Percentiles rank a stretch among this genome's conserved stretches.
Conservation (phyloP, 805 yeast species). For the Ogataea methanolica region DNA sequence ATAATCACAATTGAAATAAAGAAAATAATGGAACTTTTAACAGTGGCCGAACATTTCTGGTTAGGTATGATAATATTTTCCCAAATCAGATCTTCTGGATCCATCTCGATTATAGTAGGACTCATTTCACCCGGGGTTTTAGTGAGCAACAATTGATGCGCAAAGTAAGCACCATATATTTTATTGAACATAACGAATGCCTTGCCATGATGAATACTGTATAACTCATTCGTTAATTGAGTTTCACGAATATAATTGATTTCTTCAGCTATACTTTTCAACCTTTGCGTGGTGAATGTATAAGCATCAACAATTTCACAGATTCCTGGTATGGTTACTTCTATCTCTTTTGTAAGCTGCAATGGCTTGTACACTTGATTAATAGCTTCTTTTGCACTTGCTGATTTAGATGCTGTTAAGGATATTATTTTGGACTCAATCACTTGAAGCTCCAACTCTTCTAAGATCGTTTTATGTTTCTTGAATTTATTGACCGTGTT, state of each 20-base stretch:
- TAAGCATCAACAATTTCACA: slow-evolving; percentile 17
- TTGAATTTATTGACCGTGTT: slow-evolving; percentile 27
- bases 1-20: slow-evolving; percentile 45
- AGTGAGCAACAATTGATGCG: slow-evolving; percentile 53
- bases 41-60: slow-evolving; percentile 32
- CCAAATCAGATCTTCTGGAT: slow-evolving; percentile 75
- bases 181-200: slow-evolving; percentile 61
- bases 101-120: slow-evolving; percentile 44
- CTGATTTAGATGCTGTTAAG: slow-evolving; percentile 8
- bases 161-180: slow-evolving; percentile 54
- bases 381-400: slow-evolving; percentile 7
- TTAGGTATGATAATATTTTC: slow-evolving; percentile 40
- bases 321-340: slow-evolving; percentile 17
- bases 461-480: slow-evolving; percentile 32
- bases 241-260: slow-evolving; percentile 9
- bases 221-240: slow-evolving; percentile 1
- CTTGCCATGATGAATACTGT: slow-evolving; percentile 29
- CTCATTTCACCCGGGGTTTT: slow-evolving; percentile 39
- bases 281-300: slow-evolving; percentile 10
- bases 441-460: slow-evolving; percentile 35
- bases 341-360: slow-evolving; percentile 5
- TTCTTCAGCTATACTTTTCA: slow-evolving; percentile 5
- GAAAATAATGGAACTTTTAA: slow-evolving; percentile 42
- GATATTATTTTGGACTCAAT: slow-evolving; percentile 21
- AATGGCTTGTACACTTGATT: slow-evolving; percentile 19